A percentile compares a stretch with the other conserved stretches of the same genome.
Evolutionary conservation across 192 early-diverging fungal genomes (phyloP).

Genomic region (Chytriomyces hyalinus): DNA sequence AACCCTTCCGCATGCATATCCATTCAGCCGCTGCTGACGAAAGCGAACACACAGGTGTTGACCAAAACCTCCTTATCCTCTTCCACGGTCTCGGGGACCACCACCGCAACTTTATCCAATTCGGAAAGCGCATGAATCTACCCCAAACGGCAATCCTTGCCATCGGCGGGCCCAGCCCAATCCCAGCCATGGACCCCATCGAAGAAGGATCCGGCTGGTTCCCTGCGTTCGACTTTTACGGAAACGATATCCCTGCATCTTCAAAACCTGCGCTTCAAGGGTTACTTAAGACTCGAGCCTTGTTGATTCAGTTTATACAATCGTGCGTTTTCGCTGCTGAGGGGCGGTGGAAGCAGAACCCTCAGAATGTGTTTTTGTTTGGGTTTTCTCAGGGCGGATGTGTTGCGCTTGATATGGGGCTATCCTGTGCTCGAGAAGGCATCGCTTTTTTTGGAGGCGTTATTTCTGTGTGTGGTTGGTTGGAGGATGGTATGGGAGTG

Average conservation of each 20-base stretch:
- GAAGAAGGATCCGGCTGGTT: conserved; percentile 71
- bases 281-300: conserved; percentile 48
- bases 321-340: conserved; percentile 47
- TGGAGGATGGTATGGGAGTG: conserved; percentile 28
- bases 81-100: conserved; percentile 79
- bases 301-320: conserved; percentile 53
- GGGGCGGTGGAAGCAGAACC: conserved; percentile 40
- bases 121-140: conserved; percentile 64
- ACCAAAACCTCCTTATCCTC: conserved; percentile 71
- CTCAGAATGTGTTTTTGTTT: conserved; percentile 63
- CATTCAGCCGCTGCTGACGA: not conserved
- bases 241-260: conserved; percentile 42
- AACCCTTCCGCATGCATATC: not conserved
- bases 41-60: conserved; percentile 28
- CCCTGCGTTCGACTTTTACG: conserved; percentile 64
- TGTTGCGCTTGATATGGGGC: conserved; percentile 69
- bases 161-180: conserved; percentile 10
- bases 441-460: conserved; percentile 48
- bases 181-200: conserved; percentile 60
- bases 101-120: conserved; percentile 62
- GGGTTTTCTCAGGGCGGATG: conserved; percentile 79
- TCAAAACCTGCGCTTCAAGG: conserved; percentile 51
- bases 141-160: conserved; percentile 71
- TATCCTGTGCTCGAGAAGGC: conserved; percentile 36
- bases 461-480: conserved; percentile 66